A percentile compares a stretch with the other conserved stretches of the same genome.
Conservation (phyloP, 768 basidiomycete genomes). For the Gelatoporia subvermispora region DNA sequence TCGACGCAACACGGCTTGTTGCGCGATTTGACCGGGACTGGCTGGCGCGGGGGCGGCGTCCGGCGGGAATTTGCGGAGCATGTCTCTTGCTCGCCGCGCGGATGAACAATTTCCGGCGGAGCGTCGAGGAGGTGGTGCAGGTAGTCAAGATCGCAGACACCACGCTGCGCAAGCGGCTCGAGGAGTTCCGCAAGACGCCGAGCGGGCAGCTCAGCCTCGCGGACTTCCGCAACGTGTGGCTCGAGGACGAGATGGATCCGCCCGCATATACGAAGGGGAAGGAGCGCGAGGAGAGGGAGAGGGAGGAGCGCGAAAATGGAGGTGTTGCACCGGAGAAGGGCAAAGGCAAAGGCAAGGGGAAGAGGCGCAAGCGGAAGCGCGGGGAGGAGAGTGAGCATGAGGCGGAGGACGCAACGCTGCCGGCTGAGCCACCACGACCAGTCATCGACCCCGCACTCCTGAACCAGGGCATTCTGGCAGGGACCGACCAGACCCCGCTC, state of each 20-base stretch:
- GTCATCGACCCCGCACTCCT: conserved; percentile 56
- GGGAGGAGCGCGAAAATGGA: conserved; percentile 28
- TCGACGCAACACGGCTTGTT: conserved; percentile 90
- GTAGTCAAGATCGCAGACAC: conserved; percentile 99
- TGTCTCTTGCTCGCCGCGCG: conserved; percentile 91
- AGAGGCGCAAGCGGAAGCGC: conserved; percentile 34
- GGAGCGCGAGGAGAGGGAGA: conserved; percentile 60
- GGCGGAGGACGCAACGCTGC: conserved; percentile 23
- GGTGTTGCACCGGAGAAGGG: conserved; percentile 26
- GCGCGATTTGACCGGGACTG: conserved; percentile 94
- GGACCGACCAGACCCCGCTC: conserved; percentile 30
- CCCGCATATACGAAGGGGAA: conserved; percentile 80
- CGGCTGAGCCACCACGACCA: conserved; percentile 17
- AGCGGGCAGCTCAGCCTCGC: conserved; percentile 81
- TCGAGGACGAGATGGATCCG: conserved; percentile 89
- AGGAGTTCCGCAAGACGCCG: conserved; percentile 90
- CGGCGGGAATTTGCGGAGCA: conserved; percentile 96
- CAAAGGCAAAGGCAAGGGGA: conserved; percentile 31
- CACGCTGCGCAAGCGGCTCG: conserved; percentile 87
- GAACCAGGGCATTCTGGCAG: conserved; percentile 63
- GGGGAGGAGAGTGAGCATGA: conserved; percentile 35
- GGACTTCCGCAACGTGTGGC: conserved; percentile 87
- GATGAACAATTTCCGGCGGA: conserved; percentile 96
- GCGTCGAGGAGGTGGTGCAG: conserved; percentile 93
- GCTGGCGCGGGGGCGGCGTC: conserved; percentile 93